Conservation (phyloP, 2,329 filamentous ascomycete species). For the Penicillium sp. region DNA sequence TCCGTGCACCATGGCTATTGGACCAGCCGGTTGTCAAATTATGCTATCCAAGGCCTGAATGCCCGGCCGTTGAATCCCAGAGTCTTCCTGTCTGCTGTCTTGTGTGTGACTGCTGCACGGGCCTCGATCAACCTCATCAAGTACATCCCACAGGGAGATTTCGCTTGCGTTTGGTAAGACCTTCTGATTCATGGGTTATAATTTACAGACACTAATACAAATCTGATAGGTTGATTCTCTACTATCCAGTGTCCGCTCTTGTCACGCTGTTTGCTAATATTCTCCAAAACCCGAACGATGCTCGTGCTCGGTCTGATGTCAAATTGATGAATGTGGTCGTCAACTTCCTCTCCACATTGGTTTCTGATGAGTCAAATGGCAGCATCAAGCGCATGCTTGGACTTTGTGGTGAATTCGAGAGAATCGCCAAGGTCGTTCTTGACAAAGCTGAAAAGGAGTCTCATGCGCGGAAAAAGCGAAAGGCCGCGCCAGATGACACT, state of each 20-base stretch:
- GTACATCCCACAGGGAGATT: conserved; percentile 94
- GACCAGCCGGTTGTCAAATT: conserved; percentile 93
- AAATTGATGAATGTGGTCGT: conserved; percentile 92
- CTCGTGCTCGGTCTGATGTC: conserved; percentile 84
- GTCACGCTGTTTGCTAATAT: conserved; percentile 97
- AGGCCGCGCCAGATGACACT: conserved; percentile 65
- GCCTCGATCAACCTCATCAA: conserved; percentile 93
- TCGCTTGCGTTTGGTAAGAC: conserved; percentile 89
- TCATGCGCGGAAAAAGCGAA: conserved; percentile 80
- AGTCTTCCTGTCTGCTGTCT: conserved; percentile 89
- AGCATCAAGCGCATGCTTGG: conserved; percentile 92
- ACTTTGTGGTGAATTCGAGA: conserved; percentile 94
- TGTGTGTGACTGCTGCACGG: conserved; percentile 90
- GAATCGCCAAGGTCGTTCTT: conserved; percentile 87
- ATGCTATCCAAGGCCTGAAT: conserved; percentile 92
- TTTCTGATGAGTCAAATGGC: conserved; percentile 86
- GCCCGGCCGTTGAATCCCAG: conserved; percentile 87
- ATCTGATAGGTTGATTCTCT: conserved; percentile 75
- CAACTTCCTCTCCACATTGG: conserved; percentile 85
- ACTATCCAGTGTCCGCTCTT: conserved; percentile 93
- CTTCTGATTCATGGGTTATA: neutral
- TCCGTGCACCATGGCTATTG: conserved; percentile 97
- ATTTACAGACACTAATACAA: neutral
- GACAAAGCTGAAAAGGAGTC: conserved; percentile 90
- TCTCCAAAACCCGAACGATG: conserved; percentile 90